A percentile compares a stretch with the other conserved stretches of the same genome.
Conservation (phyloP, 2,329 filamentous ascomycete species). For the Colletotrichum euphorbiae region DNA sequence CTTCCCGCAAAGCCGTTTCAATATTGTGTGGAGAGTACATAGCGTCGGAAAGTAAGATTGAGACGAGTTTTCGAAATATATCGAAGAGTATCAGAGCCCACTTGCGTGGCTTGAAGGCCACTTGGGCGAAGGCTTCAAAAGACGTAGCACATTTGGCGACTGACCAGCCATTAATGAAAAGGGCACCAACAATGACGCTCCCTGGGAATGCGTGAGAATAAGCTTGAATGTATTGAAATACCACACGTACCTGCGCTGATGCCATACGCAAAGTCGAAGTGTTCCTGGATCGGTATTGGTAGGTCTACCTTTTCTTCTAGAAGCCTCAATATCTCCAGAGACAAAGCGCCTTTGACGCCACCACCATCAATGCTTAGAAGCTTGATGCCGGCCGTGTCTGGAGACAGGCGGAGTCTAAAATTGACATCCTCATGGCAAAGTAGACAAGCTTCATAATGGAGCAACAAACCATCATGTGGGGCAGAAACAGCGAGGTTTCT, state of each 20-base stretch:
- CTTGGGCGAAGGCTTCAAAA: background rate
- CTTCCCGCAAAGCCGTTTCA: background rate
- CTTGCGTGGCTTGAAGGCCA: background rate
- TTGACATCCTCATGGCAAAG: background rate
- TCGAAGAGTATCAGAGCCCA: background rate
- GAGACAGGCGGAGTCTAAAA: background rate
- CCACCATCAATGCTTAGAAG: background rate
- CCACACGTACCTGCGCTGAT: background rate
- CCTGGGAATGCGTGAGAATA: background rate
- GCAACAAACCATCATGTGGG: background rate
- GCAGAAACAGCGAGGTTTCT: conserved; percentile 2
- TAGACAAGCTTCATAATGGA: background rate
- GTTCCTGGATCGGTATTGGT: background rate
- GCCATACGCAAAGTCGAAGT: background rate
- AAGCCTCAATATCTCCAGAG: conserved; percentile 1
- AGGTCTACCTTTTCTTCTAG: conserved; percentile 1
- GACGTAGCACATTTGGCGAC: background rate
- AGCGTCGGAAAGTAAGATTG: background rate
- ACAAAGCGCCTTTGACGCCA: background rate
- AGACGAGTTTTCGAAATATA: background rate
- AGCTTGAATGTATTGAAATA: background rate
- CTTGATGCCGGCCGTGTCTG: background rate
- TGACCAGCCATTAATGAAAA: background rate
- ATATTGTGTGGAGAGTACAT: background rate
- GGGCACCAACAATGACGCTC: background rate